Percentiles rank a stretch among this genome's conserved stretches.
Conservation (phyloP, 352 stramenopile genomes). For the Phytophthora litchii region DNA sequence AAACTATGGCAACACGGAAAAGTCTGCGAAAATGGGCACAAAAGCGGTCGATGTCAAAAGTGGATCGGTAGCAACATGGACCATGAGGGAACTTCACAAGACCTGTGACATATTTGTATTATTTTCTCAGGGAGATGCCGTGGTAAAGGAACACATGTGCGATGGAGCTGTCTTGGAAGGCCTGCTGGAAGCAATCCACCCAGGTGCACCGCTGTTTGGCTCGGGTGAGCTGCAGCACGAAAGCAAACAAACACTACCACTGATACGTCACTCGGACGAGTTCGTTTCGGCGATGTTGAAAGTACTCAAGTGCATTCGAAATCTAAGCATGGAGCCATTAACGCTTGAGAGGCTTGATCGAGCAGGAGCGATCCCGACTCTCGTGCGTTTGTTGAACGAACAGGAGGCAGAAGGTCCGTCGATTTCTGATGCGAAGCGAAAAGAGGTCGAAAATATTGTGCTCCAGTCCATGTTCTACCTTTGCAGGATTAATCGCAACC, state of each 20-base stretch:
- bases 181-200: slow-evolving; percentile 61
- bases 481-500: slow-evolving; percentile 91
- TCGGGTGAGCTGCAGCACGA: slow-evolving; percentile 7
- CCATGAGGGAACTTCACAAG: slow-evolving; percentile 71
- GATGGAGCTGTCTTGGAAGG: slow-evolving; percentile 79
- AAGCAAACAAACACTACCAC: slow-evolving; percentile 12
- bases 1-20: slow-evolving; percentile 6
- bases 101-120: slow-evolving; percentile 90
- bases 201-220: slow-evolving; percentile 23
- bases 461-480: slow-evolving; percentile 94
- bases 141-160: slow-evolving; percentile 94
- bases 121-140: slow-evolving; percentile 91
- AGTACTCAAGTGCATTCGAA: slow-evolving; percentile 85
- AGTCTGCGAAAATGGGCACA: slow-evolving; percentile 6
- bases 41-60: slow-evolving; percentile 4
- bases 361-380: slow-evolving; percentile 84
- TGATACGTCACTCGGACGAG: slow-evolving; percentile 46
- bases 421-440: slow-evolving; percentile 48
- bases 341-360: slow-evolving; percentile 90
- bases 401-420: slow-evolving; percentile 34
- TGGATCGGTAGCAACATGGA: slow-evolving; percentile 40
- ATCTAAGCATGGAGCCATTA: slow-evolving; percentile 91
- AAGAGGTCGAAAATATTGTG: slow-evolving; percentile 92
- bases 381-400: slow-evolving; percentile 81
- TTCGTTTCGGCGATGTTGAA: slow-evolving; percentile 76